A percentile compares a stretch with the other conserved stretches of the same genome.
These are phyloP conservation scores for Mycena polygramma DNA, from an alignment of 768 basidiomycete genomes.

Conservation along the genomic window DNA sequence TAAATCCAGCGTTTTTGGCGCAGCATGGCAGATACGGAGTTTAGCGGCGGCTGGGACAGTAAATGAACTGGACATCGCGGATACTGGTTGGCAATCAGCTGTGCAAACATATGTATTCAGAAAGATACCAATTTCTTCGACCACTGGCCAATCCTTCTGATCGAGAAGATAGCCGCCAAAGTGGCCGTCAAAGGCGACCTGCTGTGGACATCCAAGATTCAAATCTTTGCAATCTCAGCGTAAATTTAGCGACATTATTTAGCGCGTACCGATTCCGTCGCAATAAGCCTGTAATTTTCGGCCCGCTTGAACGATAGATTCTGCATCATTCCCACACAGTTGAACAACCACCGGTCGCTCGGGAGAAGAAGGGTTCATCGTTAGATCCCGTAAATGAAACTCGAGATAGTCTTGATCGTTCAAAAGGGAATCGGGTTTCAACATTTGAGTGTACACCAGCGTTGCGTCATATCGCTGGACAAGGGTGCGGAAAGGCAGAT, in stretches of 20 bases:
- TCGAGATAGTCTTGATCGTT: conserved; percentile 76
- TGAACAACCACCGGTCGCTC: conserved; percentile 75
- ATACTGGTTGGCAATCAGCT: conserved; percentile 51
- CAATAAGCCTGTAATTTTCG: conserved; percentile 70
- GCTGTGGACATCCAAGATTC: conserved; percentile 87
- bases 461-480: conserved; percentile 75
- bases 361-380: conserved; percentile 40
- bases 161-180: conserved; percentile 83
- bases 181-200: conserved; percentile 73
- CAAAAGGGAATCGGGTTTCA: conserved; percentile 70
- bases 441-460: conserved; percentile 84
- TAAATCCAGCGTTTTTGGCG: conserved; percentile 66
- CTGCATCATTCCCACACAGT: conserved; percentile 79
- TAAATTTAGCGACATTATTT: conserved; percentile 1
- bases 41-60: conserved; percentile 77
- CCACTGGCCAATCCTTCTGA: conserved; percentile 79
- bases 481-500: conserved; percentile 78
- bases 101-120: background rate
- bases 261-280: conserved; percentile 74
- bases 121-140: conserved; percentile 70
- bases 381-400: conserved; percentile 71
- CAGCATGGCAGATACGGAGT: conserved; percentile 69
- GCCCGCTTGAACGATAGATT: conserved; percentile 70
- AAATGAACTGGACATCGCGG: conserved; percentile 72
- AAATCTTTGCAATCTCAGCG: conserved; percentile 62